These are phyloP conservation scores for Themeda triandra DNA, from an alignment of 176 grass and related monocot genomes.

Conservation along the genomic window DNA sequence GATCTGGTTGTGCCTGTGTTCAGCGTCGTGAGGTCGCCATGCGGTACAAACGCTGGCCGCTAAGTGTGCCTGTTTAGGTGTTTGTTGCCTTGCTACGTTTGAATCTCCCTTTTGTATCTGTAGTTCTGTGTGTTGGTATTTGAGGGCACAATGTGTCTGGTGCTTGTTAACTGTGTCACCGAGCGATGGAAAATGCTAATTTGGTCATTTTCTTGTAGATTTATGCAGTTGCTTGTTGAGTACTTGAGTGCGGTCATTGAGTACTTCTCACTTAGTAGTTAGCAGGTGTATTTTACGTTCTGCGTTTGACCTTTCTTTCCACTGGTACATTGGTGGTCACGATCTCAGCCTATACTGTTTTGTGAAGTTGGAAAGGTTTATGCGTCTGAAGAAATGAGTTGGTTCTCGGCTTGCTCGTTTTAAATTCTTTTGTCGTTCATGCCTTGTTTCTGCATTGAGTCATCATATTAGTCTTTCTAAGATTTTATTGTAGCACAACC, in stretches of 20 bases:
- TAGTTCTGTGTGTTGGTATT: neutral
- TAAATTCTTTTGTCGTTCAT: neutral
- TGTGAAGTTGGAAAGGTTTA: neutral
- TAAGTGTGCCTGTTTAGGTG: neutral
- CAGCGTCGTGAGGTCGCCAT: neutral
- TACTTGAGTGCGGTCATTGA: neutral
- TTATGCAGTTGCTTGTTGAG: neutral
- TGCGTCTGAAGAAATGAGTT: neutral
- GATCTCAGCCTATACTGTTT: neutral
- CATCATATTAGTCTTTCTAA: neutral
- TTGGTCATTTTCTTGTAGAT: neutral
- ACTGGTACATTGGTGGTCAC: neutral
- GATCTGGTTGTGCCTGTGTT: constrained; percentile 3
- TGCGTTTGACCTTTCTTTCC: neutral
- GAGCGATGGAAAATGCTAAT: neutral
- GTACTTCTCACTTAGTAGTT: neutral
- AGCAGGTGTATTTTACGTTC: neutral
- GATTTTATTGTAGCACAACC: neutral
- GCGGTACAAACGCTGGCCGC: neutral
- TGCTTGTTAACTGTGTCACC: neutral
- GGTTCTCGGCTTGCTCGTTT: neutral
- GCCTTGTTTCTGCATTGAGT: neutral
- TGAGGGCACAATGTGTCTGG: neutral
- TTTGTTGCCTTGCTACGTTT: neutral
- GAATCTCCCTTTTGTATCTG: neutral